Evolutionary conservation across 2,329 filamentous ascomycete species (phyloP).

Genomic region (Hymenotorrendiella dingleyae): DNA sequence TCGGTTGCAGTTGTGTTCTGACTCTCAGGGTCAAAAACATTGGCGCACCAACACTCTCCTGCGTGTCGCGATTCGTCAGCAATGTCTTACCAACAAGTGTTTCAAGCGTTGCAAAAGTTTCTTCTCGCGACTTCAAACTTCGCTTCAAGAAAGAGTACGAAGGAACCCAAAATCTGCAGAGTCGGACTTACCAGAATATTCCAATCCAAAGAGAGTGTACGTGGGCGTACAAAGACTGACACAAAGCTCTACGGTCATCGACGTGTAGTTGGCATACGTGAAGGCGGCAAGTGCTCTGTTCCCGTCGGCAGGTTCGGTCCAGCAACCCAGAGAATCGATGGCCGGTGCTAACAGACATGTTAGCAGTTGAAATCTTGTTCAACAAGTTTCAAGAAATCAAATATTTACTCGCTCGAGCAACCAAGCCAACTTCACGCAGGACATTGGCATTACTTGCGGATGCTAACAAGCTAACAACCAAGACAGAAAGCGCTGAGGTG

Average conservation of each 20-base stretch:
- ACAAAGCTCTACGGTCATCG: constrained; percentile 9
- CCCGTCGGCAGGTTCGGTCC: constrained; percentile 9
- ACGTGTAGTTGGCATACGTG: constrained; percentile 3
- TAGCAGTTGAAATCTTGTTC: not conserved
- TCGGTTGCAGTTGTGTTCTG: constrained; percentile 6
- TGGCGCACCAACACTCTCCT: constrained; percentile 24
- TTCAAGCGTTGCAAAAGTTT: too few relatives aligned
- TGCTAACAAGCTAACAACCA: constrained; percentile 4
- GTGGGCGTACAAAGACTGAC: constrained; percentile 6
- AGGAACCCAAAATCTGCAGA: too few relatives aligned
- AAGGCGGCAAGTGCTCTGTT: constrained; percentile 7
- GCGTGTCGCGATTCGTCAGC: constrained; percentile 1
- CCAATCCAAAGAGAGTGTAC: constrained; percentile 27
- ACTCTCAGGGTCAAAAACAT: constrained; percentile 18
- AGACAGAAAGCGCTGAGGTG: not conserved
- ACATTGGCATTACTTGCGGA: constrained; percentile 1
- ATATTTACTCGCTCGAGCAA: constrained; percentile 3
- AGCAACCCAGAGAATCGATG: constrained; percentile 10
- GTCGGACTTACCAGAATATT: constrained; percentile 22
- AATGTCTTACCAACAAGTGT: too few relatives aligned
- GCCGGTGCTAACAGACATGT: not conserved
- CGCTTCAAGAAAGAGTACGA: too few relatives aligned
- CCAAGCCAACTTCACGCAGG: not conserved
- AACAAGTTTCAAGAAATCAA: not conserved
- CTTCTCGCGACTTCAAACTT: too few relatives aligned